These are phyloP conservation scores for Trematosphaeria pertusa DNA, from an alignment of 2,329 filamentous ascomycete genomes.

Conservation along the genomic window DNA sequence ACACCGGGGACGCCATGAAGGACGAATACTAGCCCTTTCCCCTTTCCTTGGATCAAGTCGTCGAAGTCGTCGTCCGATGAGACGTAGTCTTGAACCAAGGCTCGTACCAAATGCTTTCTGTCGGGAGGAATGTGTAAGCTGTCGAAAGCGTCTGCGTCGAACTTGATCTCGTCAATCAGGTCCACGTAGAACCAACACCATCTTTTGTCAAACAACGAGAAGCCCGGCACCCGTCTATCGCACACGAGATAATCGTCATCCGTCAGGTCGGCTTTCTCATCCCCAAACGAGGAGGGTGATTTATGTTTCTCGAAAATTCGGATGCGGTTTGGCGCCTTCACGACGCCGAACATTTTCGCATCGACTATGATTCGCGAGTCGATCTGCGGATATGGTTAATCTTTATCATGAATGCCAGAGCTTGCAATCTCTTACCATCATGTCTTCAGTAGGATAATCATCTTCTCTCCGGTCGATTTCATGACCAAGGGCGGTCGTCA, in stretches of 20 bases:
- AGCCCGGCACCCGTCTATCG: neutral
- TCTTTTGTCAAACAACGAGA: neutral
- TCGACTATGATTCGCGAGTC: neutral
- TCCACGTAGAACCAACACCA: neutral
- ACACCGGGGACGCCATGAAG: slow-evolving; percentile 50
- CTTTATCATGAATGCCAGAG: neutral
- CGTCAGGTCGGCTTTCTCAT: neutral
- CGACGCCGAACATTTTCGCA: neutral
- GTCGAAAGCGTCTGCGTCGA: neutral
- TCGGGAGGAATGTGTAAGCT: neutral
- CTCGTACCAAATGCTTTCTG: neutral
- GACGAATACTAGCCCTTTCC: neutral
- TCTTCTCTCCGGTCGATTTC: neutral
- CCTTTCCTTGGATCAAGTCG: neutral
- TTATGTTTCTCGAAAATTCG: neutral
- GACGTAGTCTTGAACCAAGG: neutral
- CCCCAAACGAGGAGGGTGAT: neutral
- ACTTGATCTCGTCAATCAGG: neutral
- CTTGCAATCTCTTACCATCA: neutral
- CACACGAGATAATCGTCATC: neutral
- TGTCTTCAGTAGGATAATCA: neutral
- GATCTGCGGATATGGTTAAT: neutral
- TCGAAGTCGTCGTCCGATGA: neutral
- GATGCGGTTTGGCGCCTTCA: neutral
- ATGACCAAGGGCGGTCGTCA: neutral